phyloP scores from a whole-genome alignment of 176 grass and related monocot species.

The Aechmea fasciata region DNA sequence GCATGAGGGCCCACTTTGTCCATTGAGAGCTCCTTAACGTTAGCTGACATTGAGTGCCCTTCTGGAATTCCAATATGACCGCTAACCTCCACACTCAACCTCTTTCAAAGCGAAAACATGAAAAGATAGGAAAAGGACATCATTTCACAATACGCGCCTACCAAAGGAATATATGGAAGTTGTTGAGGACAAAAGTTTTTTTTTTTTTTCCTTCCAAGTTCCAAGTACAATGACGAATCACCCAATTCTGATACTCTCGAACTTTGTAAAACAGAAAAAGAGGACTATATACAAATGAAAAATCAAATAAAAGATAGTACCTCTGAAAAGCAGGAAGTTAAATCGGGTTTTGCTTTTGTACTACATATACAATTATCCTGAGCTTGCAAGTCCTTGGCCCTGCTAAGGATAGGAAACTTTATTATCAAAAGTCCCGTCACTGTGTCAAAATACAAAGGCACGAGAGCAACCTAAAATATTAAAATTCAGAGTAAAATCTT shows the following conservation, averaged over 20 bases:
- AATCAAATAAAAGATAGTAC: slow-evolving; percentile 11
- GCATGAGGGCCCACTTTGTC: slow-evolving; percentile 27
- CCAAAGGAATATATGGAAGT: background rate
- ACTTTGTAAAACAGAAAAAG: background rate
- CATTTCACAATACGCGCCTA: background rate
- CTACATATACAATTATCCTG: background rate
- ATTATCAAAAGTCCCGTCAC: background rate
- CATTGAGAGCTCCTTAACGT: background rate
- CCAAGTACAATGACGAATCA: no score
- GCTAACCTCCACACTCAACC: slow-evolving; percentile 14
- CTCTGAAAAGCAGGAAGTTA: slow-evolving; percentile 24
- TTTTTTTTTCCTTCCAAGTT: no score
- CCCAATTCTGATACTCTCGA: no score
- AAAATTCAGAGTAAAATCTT: background rate
- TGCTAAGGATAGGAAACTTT: slow-evolving; percentile 13
- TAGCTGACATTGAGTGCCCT: slow-evolving; percentile 11
- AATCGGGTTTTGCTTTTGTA: slow-evolving; percentile 1
- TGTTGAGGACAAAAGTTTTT: no score
- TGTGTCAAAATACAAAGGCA: background rate
- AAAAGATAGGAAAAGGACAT: background rate
- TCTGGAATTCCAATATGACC: slow-evolving; percentile 17
- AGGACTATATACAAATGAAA: slow-evolving; percentile 20
- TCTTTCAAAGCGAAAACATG: slow-evolving; percentile 13
- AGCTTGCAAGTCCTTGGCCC: slow-evolving; percentile 10
- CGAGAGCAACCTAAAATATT: background rate